Conservation (phyloP, 2,329 filamentous ascomycete genomes). For the Helotiales sp. region DNA sequence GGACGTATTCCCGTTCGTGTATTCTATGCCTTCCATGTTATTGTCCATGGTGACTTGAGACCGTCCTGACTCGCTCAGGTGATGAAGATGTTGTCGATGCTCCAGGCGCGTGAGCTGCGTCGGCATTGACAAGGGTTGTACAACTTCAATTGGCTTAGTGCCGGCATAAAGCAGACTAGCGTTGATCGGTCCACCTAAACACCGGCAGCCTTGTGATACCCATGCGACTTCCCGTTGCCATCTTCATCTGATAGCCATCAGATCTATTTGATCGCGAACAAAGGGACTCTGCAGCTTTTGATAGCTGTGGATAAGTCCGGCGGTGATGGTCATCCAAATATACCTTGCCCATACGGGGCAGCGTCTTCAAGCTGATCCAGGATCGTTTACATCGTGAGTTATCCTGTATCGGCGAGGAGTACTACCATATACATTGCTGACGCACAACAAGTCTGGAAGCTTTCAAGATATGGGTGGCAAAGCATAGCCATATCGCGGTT, state of each 20-base stretch:
- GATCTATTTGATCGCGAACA: slow-evolving; percentile 15
- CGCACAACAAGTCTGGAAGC: slow-evolving; percentile 68
- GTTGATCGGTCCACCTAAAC: slow-evolving; percentile 8
- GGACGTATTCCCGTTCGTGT: slow-evolving; percentile 8
- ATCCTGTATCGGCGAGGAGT: not conserved
- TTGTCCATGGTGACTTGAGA: slow-evolving; percentile 1
- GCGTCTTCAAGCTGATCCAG: slow-evolving; percentile 76
- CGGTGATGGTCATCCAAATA: slow-evolving; percentile 81
- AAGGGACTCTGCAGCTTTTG: slow-evolving; percentile 23
- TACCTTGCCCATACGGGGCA: slow-evolving; percentile 92
- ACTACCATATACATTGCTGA: slow-evolving; percentile 14
- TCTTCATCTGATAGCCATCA: slow-evolving; percentile 21
- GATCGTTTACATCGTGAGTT: slow-evolving; percentile 71
- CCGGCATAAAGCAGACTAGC: not conserved
- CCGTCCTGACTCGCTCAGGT: not conserved
- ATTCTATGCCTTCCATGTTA: slow-evolving; percentile 32
- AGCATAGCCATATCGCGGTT: slow-evolving; percentile 69
- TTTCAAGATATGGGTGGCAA: slow-evolving; percentile 78
- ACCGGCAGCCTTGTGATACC: slow-evolving; percentile 21
- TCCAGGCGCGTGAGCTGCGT: not conserved
- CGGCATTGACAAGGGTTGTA: too few relatives aligned
- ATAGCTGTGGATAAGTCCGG: slow-evolving; percentile 31
- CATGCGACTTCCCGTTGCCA: slow-evolving; percentile 6
- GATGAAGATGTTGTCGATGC: not conserved
- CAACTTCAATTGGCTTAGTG: not conserved